Conservation (phyloP, 176 grass and related monocot species). For the Ananas comosus region DNA sequence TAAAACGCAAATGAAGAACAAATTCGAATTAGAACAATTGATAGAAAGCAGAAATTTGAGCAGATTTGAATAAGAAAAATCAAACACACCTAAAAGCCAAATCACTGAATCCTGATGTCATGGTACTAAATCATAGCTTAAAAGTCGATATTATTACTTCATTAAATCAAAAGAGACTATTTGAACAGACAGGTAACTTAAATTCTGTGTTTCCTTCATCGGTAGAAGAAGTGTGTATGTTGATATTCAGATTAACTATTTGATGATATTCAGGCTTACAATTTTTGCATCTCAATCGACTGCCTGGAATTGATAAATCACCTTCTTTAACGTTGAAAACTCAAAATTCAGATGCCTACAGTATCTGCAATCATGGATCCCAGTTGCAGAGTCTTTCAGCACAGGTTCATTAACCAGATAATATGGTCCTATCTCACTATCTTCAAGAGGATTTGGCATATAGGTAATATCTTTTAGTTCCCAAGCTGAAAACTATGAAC, state of each 20-base stretch:
- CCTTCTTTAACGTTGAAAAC: not conserved
- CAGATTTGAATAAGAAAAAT: not conserved
- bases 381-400: not conserved
- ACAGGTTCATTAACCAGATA: no score
- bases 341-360: not conserved
- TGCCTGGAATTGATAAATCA: not conserved
- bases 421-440: no score
- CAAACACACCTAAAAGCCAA: not conserved
- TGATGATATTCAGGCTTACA: not conserved
- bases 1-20: not conserved
- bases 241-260: not conserved
- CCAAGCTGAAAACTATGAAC: no score
- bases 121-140: not conserved
- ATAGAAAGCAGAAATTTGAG: not conserved
- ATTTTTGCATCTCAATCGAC: not conserved
- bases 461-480: no score
- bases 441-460: no score
- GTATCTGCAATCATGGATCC: not conserved
- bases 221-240: not conserved
- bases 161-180: not conserved
- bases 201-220: not conserved
- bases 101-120: not conserved
- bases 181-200: not conserved
- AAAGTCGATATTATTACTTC: not conserved
- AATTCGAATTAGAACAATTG: constrained; percentile 10